Percentiles rank a stretch among this genome's conserved stretches.
These are phyloP conservation scores for Naegleria fowleri DNA, from an alignment of 208 protist species.

Conservation along the genomic window DNA sequence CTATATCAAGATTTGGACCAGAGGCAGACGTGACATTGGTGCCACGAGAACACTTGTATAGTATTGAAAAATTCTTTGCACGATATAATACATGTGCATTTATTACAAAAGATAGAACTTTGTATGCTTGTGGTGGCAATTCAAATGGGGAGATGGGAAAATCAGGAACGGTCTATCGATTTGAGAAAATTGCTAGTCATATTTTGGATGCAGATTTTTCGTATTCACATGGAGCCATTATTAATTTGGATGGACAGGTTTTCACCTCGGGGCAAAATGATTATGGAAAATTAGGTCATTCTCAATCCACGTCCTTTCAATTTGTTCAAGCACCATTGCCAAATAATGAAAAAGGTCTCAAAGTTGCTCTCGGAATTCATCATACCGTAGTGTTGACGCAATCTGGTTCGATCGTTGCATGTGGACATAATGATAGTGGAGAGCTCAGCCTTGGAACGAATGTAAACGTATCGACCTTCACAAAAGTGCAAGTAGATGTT, in stretches of 20 bases:
- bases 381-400: not conserved
- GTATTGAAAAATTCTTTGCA: not conserved
- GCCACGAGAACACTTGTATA: not conserved
- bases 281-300: not conserved
- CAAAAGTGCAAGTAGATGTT: not conserved
- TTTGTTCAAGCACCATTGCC: not conserved
- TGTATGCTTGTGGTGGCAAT: not conserved
- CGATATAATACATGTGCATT: not conserved
- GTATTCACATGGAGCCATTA: not conserved
- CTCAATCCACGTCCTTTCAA: not conserved
- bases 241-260: not conserved
- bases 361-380: not conserved
- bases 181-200: not conserved
- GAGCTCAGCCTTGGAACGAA: too few species aligned
- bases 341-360: not conserved
- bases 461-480: too few species aligned
- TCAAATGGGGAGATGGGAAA: not conserved
- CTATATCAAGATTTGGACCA: not conserved
- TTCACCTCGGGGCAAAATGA: not conserved
- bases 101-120: not conserved
- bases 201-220: not conserved
- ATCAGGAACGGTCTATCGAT: not conserved
- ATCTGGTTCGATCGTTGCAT: not conserved
- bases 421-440: not conserved
- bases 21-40: too few species aligned